Evolutionary conservation across 2,329 filamentous ascomycete genomes (phyloP).

Genomic region (Scedosporium boydii): DNA sequence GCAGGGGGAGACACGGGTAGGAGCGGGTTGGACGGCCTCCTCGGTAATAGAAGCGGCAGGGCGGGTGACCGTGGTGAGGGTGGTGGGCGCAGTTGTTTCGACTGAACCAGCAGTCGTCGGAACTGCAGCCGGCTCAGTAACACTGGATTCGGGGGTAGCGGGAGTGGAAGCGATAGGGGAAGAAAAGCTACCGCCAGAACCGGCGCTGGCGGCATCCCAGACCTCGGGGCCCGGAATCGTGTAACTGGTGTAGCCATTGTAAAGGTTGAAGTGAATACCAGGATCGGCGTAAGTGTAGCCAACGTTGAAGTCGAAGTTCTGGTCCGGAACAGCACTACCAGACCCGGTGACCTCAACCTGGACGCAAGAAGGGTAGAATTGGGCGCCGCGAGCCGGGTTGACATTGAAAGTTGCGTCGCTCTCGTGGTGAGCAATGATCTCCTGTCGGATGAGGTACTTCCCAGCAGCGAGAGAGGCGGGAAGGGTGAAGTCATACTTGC

Average conservation of each 20-base stretch:
- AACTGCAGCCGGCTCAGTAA: background rate
- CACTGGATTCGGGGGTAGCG: conserved; percentile 5
- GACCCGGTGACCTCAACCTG: conserved; percentile 50
- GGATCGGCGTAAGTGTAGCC: conserved; percentile 49
- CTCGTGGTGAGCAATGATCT: conserved; percentile 45
- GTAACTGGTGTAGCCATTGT: conserved; percentile 25
- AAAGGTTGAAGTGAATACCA: conserved; percentile 52
- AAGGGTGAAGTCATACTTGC: conserved; percentile 37
- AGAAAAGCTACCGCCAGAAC: conserved; percentile 5
- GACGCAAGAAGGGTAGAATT: conserved; percentile 49
- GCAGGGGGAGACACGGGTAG: conserved; percentile 1
- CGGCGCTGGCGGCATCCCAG: conserved; percentile 13
- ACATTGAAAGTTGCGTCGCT: conserved; percentile 21
- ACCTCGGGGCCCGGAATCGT: conserved; percentile 24
- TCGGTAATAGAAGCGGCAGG: background rate
- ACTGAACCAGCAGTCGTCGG: background rate
- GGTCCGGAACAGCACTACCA: conserved; percentile 25
- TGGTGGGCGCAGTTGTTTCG: background rate
- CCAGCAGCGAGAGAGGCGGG: conserved; percentile 34
- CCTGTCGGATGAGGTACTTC: conserved; percentile 45
- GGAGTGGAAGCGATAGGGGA: conserved; percentile 7
- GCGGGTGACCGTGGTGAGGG: background rate
- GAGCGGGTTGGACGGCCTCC: background rate
- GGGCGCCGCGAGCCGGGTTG: conserved; percentile 31
- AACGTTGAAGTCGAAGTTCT: conserved; percentile 34